Evolutionary conservation across 129 eudicot genomes (phyloP).

Genomic region (Chrysanthemum makinoi): DNA sequence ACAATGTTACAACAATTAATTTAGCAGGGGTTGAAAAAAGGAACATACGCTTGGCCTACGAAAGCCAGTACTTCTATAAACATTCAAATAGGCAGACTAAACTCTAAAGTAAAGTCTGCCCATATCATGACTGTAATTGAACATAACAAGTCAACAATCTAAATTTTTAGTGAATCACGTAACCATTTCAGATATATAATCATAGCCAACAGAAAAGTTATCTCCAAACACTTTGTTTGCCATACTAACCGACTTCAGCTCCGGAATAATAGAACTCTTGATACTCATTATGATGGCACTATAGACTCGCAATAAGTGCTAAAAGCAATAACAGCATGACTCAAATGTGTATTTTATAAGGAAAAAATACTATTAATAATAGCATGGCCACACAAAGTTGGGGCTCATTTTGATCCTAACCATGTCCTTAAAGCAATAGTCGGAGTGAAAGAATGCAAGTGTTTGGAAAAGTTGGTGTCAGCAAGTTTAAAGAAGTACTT

Average conservation of each 20-base stretch:
- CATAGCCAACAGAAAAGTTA: neutral
- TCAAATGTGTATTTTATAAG: neutral
- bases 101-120: neutral
- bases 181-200: neutral
- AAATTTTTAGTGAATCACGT: neutral
- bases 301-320: neutral
- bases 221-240: neutral
- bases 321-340: neutral
- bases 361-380: neutral
- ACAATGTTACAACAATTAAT: neutral
- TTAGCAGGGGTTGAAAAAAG: neutral
- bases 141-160: neutral
- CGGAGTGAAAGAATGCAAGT: neutral
- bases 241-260: neutral
- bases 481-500: neutral
- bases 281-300: neutral
- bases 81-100: neutral
- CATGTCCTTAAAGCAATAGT: neutral
- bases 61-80: neutral
- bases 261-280: neutral
- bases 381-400: neutral
- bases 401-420: neutral
- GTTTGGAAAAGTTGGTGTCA: neutral
- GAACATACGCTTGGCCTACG: neutral
- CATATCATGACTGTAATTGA: neutral